Evolutionary conservation across 441 rosid species (phyloP), one percentile per base, ranked within the genome.

Genomic region (Populus hybrid): DNA sequence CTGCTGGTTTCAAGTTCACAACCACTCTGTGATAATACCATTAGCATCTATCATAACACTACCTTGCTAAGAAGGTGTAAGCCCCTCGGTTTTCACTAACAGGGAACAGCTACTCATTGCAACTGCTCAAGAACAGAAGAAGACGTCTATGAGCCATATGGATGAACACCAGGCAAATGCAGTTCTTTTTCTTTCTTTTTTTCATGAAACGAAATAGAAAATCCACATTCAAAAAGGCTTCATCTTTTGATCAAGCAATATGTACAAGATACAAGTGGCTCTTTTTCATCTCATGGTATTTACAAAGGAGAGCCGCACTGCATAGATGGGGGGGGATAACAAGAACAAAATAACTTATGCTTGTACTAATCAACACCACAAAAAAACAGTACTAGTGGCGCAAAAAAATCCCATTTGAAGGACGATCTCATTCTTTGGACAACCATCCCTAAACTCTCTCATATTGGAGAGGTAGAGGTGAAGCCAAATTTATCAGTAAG

Each of bases 401-500:
- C 50, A 33, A 59, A 40, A 26, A 77, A 45, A 14, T 23, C 73
- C 68, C 68, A 73, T 18, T 38, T 66, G 5, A 26, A 6, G 36
- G 61, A 40, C 10, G 69, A 38, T 42, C 3, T 8, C 11, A 7
- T 38, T 21, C 20, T 26, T 12, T 29, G 11, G 31, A 36, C n/a
- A 18, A 2, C 24, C 11, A 16, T 45, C 53, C 9, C 33, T 4
- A 5, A 9, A 5, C 16, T 8, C 23, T 66, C n/a, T 87, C 82
- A 85, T 33, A 75, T 40, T 26, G 84, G 84, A 75, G 80, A 85
- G 76, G 87, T 76, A 21, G 88, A 83, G 50, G 83, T 69, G 76
- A 88, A 61, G 67, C 81, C 85, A 70, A 86, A 80, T 74, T 86
- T 78, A 67, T 84, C 84, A 67, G 88, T 84, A 63, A 90, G 87